phyloP scores from a whole-genome alignment of 495 filamentous ascomycete species.

The Neurospora sp. region DNA sequence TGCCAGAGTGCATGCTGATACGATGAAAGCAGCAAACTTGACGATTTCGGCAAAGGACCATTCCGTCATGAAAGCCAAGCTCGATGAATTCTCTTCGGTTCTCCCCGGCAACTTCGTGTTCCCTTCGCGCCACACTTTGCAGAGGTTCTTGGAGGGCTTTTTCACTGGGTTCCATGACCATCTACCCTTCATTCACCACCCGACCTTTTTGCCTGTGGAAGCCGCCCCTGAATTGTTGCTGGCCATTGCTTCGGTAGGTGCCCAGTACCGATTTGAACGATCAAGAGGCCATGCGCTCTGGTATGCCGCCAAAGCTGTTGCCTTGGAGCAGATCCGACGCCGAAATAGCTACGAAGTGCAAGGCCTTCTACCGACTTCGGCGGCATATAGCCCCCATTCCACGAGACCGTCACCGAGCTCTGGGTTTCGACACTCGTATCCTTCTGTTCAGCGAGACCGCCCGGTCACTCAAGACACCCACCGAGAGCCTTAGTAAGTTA shows the following conservation, averaged over 20 bases:
- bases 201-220: constrained; percentile 45
- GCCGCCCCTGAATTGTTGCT: constrained; percentile 50
- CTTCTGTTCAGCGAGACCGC: constrained; percentile 39
- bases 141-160: constrained; percentile 56
- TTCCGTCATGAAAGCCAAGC: constrained; percentile 48
- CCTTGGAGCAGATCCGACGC: constrained; percentile 42
- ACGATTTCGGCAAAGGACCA: constrained; percentile 57
- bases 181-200: constrained; percentile 58
- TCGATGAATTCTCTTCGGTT: constrained; percentile 56
- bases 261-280: constrained; percentile 61
- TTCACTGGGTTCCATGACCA: constrained; percentile 59
- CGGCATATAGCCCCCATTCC: constrained; percentile 41
- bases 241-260: constrained; percentile 55
- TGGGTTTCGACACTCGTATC: constrained; percentile 40
- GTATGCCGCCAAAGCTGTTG: constrained; percentile 51
- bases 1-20: constrained; percentile 31
- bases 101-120: constrained; percentile 59
- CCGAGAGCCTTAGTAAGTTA: constrained; percentile 39
- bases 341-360: constrained; percentile 42
- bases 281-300: constrained; percentile 58
- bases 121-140: constrained; percentile 52
- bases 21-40: constrained; percentile 40
- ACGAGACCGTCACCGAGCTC: constrained; percentile 41
- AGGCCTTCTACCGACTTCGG: constrained; percentile 36
- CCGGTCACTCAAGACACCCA: constrained; percentile 43